Evolutionary conservation across 1,284 basidiomycete species (phyloP).

Genomic region (Irpex sp.): DNA sequence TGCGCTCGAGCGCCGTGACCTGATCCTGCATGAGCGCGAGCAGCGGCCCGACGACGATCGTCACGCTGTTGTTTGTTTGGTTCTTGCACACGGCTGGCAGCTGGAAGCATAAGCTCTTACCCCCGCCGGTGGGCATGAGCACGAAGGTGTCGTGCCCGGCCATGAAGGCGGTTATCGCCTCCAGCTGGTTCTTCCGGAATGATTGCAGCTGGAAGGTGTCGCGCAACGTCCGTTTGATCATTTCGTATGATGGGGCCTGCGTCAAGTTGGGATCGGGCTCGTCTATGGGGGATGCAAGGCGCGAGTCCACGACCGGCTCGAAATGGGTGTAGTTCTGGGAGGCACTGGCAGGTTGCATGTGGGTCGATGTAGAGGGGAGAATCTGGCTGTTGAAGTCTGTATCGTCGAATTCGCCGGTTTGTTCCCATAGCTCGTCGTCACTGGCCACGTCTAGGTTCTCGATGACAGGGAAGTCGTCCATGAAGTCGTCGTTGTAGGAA

Average conservation of each 20-base stretch:
- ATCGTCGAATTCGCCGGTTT: neutral
- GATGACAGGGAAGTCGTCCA: neutral
- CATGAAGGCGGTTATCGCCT: slow-evolving; percentile 83
- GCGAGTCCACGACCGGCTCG: neutral
- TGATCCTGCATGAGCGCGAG: slow-evolving; percentile 92
- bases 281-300: neutral
- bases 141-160: slow-evolving; percentile 88
- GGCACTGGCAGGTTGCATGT: too few species aligned
- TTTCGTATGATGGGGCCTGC: slow-evolving; percentile 41
- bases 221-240: slow-evolving; percentile 63
- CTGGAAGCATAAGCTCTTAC: slow-evolving; percentile 86
- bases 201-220: slow-evolving; percentile 62
- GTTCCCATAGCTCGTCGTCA: slow-evolving; percentile 14
- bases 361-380: neutral
- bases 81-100: slow-evolving; percentile 81
- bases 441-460: slow-evolving; percentile 2
- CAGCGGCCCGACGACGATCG: slow-evolving; percentile 89
- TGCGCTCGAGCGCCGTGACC: slow-evolving; percentile 65
- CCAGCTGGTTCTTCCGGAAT: slow-evolving; percentile 86
- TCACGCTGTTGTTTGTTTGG: slow-evolving; percentile 78
- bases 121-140: slow-evolving; percentile 96
- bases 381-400: neutral
- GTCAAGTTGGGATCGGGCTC: neutral
- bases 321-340: neutral
- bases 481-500: neutral